Evolutionary conservation across 2,329 filamentous ascomycete genomes (phyloP).

Genomic region (Penicillium sp.): DNA sequence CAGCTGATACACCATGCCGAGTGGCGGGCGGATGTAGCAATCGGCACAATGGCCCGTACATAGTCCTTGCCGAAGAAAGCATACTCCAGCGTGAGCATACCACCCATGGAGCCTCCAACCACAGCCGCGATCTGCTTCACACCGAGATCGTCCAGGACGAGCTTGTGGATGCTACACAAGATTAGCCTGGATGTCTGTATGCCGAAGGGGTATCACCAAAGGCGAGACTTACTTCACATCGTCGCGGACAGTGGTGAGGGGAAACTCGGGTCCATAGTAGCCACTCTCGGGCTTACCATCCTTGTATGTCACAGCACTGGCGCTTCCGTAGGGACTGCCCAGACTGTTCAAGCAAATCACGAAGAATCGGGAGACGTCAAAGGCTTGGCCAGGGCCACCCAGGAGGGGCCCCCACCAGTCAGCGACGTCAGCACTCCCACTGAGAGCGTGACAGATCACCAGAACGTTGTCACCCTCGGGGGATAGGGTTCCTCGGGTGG

Average conservation of each 20-base stretch:
- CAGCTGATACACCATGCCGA: slow-evolving; percentile 60
- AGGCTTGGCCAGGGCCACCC: slow-evolving; percentile 52
- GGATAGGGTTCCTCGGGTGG: slow-evolving; percentile 58
- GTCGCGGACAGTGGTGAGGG: slow-evolving; percentile 89
- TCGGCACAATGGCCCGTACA: slow-evolving; percentile 54
- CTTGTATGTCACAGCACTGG: slow-evolving; percentile 67
- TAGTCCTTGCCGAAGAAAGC: slow-evolving; percentile 69
- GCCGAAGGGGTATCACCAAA: background rate
- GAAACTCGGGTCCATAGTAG: slow-evolving; percentile 91
- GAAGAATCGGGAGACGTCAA: slow-evolving; percentile 54
- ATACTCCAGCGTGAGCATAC: slow-evolving; percentile 58
- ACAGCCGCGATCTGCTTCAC: slow-evolving; percentile 54
- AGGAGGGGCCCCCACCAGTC: slow-evolving; percentile 59
- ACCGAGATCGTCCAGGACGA: slow-evolving; percentile 55
- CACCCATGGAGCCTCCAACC: slow-evolving; percentile 58
- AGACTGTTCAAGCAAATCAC: slow-evolving; percentile 55
- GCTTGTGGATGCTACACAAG: slow-evolving; percentile 49
- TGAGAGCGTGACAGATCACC: slow-evolving; percentile 58
- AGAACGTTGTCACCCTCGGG: slow-evolving; percentile 59
- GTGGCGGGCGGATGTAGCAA: slow-evolving; percentile 56
- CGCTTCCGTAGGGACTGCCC: slow-evolving; percentile 56
- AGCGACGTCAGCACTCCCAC: slow-evolving; percentile 54
- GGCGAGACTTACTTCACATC: slow-evolving; percentile 79
- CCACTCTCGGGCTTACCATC: slow-evolving; percentile 72
- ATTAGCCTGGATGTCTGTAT: slow-evolving; percentile 3